Evolutionary conservation across 202 grass and related monocot species (phyloP), one percentile per base, ranked within the genome.

Genomic region (Bolboschoenoplectus hybrid): DNA sequence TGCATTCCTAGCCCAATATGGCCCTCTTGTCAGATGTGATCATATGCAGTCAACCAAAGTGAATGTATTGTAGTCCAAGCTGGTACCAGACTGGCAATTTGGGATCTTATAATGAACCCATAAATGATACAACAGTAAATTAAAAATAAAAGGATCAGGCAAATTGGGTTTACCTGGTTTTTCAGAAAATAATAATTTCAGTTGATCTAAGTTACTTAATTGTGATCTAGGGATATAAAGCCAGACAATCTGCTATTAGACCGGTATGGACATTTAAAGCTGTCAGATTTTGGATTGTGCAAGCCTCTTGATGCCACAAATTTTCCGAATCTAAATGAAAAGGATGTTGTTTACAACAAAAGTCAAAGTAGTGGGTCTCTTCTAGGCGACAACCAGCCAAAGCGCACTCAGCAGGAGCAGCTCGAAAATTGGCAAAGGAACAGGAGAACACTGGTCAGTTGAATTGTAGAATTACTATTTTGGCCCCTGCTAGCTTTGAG

Each of bases 351-450:
- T 3, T 95, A 92, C 71, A 74, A 81, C 64, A 84, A 84, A 68
- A 84, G 82, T 53, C 63, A 84, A 40, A 67, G 56, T 19, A 88
- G 61, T 83, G 80, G 73, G 4, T 88, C 87, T 44, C 70, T 81
- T 2, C 84, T 86, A 5, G 82, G 89, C 45, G 90, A 93, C 67
- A 90, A 89, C 53, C 89, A 41, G 34, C 89, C 97, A 39, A 96
- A 94, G 38, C 85, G 92, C 52, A 90, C 93, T 5, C 93, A 99
- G 74, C 93, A 99, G 85, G 97, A 99, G 73, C 97, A 99, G 75
- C 81, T 99, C 66, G 97, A 99, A 58, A 89, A 99, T 51, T 99
- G 97, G 97, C 93, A 96, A 89, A 99, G 88, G 85, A 99, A 99
- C 32, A 99, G 97, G 91, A 92, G 97, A 88, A 96, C 90, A 82